These are phyloP conservation scores for Cochlearia excelsa DNA, from an alignment of 345 rosid species.

Conservation along the genomic window DNA sequence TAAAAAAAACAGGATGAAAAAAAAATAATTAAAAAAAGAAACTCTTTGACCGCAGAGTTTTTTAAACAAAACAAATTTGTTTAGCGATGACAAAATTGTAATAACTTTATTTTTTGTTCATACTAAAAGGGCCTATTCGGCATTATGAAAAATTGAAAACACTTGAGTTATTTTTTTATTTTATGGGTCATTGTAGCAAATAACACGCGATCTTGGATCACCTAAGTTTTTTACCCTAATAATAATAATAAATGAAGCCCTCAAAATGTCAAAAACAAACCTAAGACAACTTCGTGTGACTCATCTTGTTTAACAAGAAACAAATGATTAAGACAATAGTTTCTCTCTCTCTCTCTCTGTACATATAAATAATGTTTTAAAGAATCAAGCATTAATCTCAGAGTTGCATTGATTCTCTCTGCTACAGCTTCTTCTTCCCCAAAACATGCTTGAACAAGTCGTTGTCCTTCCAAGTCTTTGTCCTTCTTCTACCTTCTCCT, in stretches of 20 bases:
- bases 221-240: too few species aligned
- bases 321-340: constrained; percentile 19
- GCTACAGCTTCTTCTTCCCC: constrained; percentile 99
- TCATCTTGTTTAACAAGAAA: constrained; percentile 17
- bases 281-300: constrained; percentile 17
- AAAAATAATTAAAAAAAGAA: too few species aligned
- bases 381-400: constrained; percentile 87
- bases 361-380: constrained; percentile 25
- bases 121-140: too few species aligned
- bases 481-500: constrained; percentile 75
- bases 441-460: constrained; percentile 89
- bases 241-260: constrained; percentile 18
- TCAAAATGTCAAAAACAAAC: constrained; percentile 24
- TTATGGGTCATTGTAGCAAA: too few species aligned
- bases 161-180: too few species aligned
- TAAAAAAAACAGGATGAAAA: too few species aligned
- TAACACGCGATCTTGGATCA: too few species aligned
- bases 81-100: too few species aligned
- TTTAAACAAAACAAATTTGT: too few species aligned
- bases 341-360: constrained; percentile 26
- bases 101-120: too few species aligned
- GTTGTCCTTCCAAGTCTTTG: constrained; percentile 73
- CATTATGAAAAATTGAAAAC: too few species aligned
- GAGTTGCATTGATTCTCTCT: constrained; percentile 98
- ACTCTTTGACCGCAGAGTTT: too few species aligned